Evolutionary conservation across 2,329 filamentous ascomycete species (phyloP).

Genomic region (Talaromyces islandicus): DNA sequence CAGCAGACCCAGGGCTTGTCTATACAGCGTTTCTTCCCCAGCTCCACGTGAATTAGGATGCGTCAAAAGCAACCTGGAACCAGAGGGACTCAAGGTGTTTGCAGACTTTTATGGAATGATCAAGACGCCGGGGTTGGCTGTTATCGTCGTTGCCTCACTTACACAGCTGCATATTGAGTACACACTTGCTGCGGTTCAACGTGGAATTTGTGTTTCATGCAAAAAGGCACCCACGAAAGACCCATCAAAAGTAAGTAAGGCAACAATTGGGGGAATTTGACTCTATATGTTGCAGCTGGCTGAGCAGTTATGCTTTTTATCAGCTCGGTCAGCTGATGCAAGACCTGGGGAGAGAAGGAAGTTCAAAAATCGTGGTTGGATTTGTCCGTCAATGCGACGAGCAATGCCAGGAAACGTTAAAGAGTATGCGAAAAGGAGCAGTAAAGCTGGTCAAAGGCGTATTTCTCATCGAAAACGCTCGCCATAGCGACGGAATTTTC

Average conservation of each 20-base stretch:
- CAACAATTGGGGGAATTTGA: background rate
- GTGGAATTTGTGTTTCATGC: conserved; percentile 51
- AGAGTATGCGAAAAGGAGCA: conserved; percentile 46
- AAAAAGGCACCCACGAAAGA: conserved; percentile 52
- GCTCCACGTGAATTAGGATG: conserved; percentile 43
- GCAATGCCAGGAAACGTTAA: conserved; percentile 56
- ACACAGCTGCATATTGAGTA: conserved; percentile 54
- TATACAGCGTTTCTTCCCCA: conserved; percentile 45
- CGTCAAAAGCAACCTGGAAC: conserved; percentile 46
- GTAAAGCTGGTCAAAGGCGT: conserved; percentile 60
- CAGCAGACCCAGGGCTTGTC: conserved; percentile 43
- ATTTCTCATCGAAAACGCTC: conserved; percentile 63
- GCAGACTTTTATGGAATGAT: conserved; percentile 53
- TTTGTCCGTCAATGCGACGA: conserved; percentile 62
- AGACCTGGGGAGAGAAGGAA: conserved; percentile 44
- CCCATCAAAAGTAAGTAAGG: conserved; percentile 47
- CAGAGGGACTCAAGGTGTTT: conserved; percentile 49
- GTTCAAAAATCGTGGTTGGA: conserved; percentile 61
- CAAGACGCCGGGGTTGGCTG: conserved; percentile 48
- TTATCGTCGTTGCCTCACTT: conserved; percentile 50
- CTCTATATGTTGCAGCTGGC: background rate
- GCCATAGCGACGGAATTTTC: conserved; percentile 62
- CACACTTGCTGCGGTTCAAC: conserved; percentile 51
- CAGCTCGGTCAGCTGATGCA: background rate
- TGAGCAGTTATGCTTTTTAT: background rate